Evolutionary conservation across 2,329 filamentous ascomycete species (phyloP).

Genomic region (Talaromyces marneffei): DNA sequence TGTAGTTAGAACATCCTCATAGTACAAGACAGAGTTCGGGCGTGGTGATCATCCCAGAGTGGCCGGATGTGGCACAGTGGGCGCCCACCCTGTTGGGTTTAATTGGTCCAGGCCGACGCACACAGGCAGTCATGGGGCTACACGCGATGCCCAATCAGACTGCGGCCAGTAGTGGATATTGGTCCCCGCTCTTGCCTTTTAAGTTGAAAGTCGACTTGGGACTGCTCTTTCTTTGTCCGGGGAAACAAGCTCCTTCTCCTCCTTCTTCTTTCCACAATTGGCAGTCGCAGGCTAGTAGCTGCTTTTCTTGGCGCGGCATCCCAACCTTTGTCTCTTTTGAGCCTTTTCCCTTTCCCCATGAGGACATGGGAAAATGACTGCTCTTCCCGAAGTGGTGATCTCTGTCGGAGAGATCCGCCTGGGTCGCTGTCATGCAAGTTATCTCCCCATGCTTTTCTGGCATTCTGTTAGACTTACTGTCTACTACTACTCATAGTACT

Average conservation of each 20-base stretch:
- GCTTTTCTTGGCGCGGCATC: slow-evolving; percentile 1
- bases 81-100: not conserved
- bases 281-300: not conserved
- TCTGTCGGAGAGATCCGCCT: not conserved
- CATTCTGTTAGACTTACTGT: too few species aligned
- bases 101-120: not conserved
- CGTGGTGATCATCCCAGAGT: slow-evolving; percentile 1
- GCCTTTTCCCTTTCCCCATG: not conserved
- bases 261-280: not conserved
- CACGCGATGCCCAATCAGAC: not conserved
- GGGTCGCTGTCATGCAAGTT: not conserved
- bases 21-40: not conserved
- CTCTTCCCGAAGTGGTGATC: not conserved
- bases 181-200: not conserved
- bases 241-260: not conserved
- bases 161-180: not conserved
- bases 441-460: not conserved
- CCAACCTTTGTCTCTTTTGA: not conserved
- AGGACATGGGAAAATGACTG: too few species aligned
- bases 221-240: not conserved
- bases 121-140: not conserved
- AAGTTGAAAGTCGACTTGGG: not conserved
- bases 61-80: not conserved
- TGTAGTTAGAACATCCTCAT: not conserved
- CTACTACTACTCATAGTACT: too few species aligned